These are phyloP conservation scores for Aureobasidium uvarum DNA, from an alignment of 2,329 filamentous ascomycete species.

Conservation along the genomic window DNA sequence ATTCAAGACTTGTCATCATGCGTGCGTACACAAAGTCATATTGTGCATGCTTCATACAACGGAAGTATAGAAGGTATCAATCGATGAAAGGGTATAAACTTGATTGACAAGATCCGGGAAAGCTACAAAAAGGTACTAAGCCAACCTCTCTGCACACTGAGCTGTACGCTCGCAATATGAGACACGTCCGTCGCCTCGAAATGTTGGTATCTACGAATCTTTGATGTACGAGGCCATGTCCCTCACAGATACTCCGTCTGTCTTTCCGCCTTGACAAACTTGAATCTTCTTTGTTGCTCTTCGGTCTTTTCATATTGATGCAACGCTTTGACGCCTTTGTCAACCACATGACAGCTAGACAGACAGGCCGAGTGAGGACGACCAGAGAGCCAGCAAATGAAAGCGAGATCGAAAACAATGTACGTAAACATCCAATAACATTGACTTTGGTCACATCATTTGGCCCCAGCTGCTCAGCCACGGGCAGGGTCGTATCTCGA, in stretches of 20 bases:
- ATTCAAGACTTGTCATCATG: background rate
- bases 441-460: background rate
- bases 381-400: conserved; percentile 5
- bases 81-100: conserved; percentile 5
- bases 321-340: background rate
- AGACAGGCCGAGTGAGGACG: background rate
- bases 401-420: background rate
- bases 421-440: conserved; percentile 7
- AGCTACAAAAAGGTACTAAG: conserved; percentile 3
- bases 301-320: background rate
- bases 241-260: background rate
- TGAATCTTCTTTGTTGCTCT: conserved; percentile 1
- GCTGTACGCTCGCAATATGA: background rate
- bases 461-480: background rate
- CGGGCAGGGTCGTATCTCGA: conserved; percentile 13
- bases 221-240: background rate
- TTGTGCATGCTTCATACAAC: background rate
- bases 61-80: background rate
- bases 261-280: background rate
- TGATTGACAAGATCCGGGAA: conserved; percentile 3
- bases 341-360: background rate
- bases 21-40: background rate
- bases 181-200: background rate
- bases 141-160: conserved; percentile 13
- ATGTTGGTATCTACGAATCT: background rate